phyloP scores from a whole-genome alignment of 176 grass and related monocot species.

The Echinochloa phyllopogon region DNA sequence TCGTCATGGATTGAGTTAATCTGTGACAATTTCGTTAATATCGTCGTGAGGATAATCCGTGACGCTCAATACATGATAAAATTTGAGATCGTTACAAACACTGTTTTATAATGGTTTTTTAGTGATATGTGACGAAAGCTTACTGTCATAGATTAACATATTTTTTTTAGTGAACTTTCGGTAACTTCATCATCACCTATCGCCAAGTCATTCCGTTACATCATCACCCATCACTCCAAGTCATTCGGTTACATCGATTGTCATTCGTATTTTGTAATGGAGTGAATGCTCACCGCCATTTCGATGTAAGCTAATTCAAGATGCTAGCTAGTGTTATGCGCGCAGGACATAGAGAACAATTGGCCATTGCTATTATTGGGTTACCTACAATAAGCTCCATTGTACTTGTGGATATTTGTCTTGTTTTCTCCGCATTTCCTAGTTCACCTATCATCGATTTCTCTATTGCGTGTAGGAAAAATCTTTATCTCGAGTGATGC shows the following conservation, averaged over 20 bases:
- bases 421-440: not conserved
- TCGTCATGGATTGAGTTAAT: no score
- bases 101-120: no score
- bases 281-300: not conserved
- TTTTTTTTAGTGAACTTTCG: no score
- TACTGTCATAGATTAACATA: no score
- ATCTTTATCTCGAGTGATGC: no score
- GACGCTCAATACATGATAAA: no score
- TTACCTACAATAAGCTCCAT: not conserved
- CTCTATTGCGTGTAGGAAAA: no score
- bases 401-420: not conserved
- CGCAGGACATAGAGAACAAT: not conserved
- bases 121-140: no score
- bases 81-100: no score
- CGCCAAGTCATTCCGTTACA: not conserved
- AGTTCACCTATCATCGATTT: not conserved
- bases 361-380: not conserved
- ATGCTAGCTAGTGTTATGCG: constrained; percentile 25
- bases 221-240: not conserved
- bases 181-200: not conserved
- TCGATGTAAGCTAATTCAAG: constrained; percentile 3
- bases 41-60: no score
- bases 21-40: no score
- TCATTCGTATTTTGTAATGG: constrained; percentile 10
- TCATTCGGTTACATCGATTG: constrained; percentile 32